phyloP scores from a whole-genome alignment of 2,329 filamentous ascomycete genomes.

The Penicillium sp. region DNA sequence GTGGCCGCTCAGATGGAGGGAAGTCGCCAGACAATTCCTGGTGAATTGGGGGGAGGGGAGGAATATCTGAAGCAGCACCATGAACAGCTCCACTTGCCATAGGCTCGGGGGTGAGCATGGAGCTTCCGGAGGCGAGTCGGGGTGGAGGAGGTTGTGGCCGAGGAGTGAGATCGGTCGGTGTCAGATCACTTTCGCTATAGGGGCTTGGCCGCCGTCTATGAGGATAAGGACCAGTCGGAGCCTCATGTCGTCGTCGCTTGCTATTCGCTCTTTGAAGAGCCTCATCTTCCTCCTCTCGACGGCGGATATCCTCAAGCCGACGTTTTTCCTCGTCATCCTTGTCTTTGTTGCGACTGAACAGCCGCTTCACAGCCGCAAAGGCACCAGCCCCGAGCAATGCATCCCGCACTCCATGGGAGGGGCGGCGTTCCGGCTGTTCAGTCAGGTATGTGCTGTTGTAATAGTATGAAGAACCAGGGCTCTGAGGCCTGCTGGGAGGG shows the following conservation, averaged over 20 bases:
- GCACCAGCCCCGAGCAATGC: slow-evolving; percentile 69
- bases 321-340: slow-evolving; percentile 59
- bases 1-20: slow-evolving; percentile 22
- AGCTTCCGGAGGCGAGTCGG: slow-evolving; percentile 35
- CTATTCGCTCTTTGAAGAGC: slow-evolving; percentile 55
- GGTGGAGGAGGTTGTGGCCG: slow-evolving; percentile 25
- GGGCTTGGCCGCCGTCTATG: slow-evolving; percentile 36
- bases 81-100: slow-evolving; percentile 34
- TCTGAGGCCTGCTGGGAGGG: slow-evolving; percentile 36
- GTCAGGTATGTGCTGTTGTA: slow-evolving; percentile 46
- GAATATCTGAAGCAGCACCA: slow-evolving; percentile 37
- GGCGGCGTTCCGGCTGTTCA: slow-evolving; percentile 47
- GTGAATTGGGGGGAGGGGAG: slow-evolving; percentile 45
- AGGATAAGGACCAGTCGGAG: slow-evolving; percentile 57
- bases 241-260: slow-evolving; percentile 65
- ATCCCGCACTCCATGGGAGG: slow-evolving; percentile 57
- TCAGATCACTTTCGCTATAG: slow-evolving; percentile 41
- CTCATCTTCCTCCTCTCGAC: slow-evolving; percentile 56
- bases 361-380: slow-evolving; percentile 59
- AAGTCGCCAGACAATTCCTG: slow-evolving; percentile 40
- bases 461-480: slow-evolving; percentile 39
- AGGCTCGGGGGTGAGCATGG: slow-evolving; percentile 36
- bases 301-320: slow-evolving; percentile 58
- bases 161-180: slow-evolving; percentile 37
- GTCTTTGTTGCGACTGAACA: slow-evolving; percentile 61